Evolutionary conservation across 2,329 filamentous ascomycete species (phyloP).

Genomic region (Alternaria incomplexa): DNA sequence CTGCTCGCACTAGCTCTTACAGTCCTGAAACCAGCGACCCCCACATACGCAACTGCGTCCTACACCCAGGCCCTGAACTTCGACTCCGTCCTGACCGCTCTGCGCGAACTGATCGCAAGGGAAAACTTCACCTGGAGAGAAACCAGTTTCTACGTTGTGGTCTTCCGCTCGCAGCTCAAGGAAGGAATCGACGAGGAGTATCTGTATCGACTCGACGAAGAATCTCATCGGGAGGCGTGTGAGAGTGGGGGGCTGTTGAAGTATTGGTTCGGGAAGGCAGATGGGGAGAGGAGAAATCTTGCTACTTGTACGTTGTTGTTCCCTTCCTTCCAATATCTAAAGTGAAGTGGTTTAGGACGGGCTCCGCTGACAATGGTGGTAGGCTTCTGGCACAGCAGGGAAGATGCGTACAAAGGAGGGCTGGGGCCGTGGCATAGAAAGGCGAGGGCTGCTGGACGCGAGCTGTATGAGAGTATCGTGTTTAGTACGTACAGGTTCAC

Average conservation of each 20-base stretch:
- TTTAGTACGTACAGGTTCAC: conserved; percentile 59
- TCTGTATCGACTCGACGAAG: conserved; percentile 75
- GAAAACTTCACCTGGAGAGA: conserved; percentile 62
- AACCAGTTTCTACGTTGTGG: conserved; percentile 80
- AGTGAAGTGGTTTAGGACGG: neutral
- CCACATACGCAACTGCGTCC: conserved; percentile 76
- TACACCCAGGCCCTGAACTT: conserved; percentile 83
- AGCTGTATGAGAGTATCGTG: conserved; percentile 53
- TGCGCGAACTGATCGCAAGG: conserved; percentile 60
- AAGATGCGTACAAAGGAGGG: conserved; percentile 67
- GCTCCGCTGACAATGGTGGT: conserved; percentile 32
- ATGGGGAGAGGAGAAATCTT: conserved; percentile 74
- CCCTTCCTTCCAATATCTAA: neutral
- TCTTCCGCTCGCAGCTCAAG: conserved; percentile 78
- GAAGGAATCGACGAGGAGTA: conserved; percentile 69
- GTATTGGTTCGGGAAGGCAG: conserved; percentile 86
- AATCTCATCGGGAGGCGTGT: conserved; percentile 80
- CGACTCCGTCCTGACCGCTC: conserved; percentile 63
- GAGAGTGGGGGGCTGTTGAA: conserved; percentile 83
- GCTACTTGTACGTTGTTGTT: conserved; percentile 67
- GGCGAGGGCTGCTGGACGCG: conserved; percentile 56
- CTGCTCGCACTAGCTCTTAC: conserved; percentile 76
- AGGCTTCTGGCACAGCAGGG: conserved; percentile 69
- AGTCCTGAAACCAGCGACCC: conserved; percentile 64
- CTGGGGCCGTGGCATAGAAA: conserved; percentile 63